Conservation (phyloP, 805 yeast species). For the Sugiyamaella valdiviana region DNA sequence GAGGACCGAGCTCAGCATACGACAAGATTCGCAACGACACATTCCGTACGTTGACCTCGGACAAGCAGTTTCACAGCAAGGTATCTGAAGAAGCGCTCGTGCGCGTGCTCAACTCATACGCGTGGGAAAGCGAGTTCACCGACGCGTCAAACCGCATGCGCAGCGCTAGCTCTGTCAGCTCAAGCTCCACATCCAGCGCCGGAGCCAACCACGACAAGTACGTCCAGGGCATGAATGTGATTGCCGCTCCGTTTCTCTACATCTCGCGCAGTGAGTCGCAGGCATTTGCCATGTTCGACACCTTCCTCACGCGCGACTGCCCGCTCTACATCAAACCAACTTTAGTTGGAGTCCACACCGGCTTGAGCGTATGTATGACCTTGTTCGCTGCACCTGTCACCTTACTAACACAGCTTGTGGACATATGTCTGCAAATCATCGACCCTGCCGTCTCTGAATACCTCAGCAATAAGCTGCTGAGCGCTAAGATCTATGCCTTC, state of each 20-base stretch:
- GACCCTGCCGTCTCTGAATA: conserved; percentile 64
- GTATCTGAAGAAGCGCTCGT: conserved; percentile 67
- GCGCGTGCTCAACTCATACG: conserved; percentile 67
- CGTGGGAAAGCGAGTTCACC: conserved; percentile 31
- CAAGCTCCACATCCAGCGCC: conserved; percentile 14
- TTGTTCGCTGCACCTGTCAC: neutral
- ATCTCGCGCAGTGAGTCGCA: conserved; percentile 76
- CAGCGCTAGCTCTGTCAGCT: neutral
- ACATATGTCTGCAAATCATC: conserved; percentile 58
- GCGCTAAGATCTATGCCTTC: conserved; percentile 83
- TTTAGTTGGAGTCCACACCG: conserved; percentile 76
- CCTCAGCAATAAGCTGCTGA: conserved; percentile 57
- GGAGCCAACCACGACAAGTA: conserved; percentile 38
- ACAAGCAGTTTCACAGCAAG: conserved; percentile 51
- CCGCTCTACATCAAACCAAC: conserved; percentile 76
- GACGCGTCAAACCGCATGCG: neutral
- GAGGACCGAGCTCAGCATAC: conserved; percentile 55
- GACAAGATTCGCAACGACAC: conserved; percentile 78
- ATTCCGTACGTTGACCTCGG: conserved; percentile 76
- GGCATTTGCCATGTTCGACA: conserved; percentile 67
- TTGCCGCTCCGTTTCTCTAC: conserved; percentile 77
- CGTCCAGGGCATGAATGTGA: conserved; percentile 90
- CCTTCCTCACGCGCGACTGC: conserved; percentile 54
- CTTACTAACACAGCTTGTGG: conserved; percentile 47
- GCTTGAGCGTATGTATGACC: conserved; percentile 33